Evolutionary conservation across 352 stramenopile genomes (phyloP).

Genomic region (Phytopythium helicoides): DNA sequence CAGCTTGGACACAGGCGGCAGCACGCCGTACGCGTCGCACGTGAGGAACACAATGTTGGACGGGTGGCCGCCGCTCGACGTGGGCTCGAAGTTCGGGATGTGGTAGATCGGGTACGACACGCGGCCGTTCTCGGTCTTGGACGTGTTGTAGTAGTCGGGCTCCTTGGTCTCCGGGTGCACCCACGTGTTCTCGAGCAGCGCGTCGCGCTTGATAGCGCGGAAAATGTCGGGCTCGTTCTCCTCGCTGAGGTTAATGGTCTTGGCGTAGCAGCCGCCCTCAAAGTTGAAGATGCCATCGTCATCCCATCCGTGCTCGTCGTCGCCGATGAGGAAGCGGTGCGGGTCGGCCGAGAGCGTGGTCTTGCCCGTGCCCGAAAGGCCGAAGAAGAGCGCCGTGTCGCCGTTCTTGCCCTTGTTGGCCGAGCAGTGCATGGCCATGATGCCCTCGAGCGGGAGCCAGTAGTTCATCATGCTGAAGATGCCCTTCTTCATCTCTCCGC

Average conservation of each 20-base stretch:
- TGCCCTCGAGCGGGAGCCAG: conserved; percentile 93
- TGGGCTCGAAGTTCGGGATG: conserved; percentile 94
- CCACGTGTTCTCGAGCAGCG: conserved; percentile 97
- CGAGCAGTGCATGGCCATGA: conserved; percentile 98
- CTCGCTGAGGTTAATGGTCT: conserved; percentile 96
- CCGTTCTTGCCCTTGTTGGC: conserved; percentile 97
- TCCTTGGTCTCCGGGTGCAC: conserved; percentile 70
- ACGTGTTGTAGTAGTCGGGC: conserved; percentile 95
- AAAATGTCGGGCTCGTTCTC: conserved; percentile 99
- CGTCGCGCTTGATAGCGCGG: conserved; percentile 95
- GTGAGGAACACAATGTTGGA: conserved; percentile 98
- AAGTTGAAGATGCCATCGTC: conserved; percentile 99
- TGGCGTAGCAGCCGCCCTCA: conserved; percentile 99
- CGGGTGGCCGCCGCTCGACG: conserved; percentile 91
- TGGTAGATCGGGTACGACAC: conserved; percentile 99
- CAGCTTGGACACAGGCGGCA: conserved; percentile 96
- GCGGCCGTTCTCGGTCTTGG: conserved; percentile 97
- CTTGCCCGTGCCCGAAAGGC: conserved; percentile 89
- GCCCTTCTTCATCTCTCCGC: conserved; percentile 98
- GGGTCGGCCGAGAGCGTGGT: conserved; percentile 92
- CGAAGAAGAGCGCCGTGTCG: conserved; percentile 98
- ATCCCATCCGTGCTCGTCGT: conserved; percentile 97
- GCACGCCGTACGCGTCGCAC: conserved; percentile 97
- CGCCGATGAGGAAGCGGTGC: conserved; percentile 75
- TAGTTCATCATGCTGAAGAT: conserved; percentile 99